Base-by-base conservation (phyloP, 1,284 basidiomycete species). In the Cutaneotrichosporon dermatis region DNA sequence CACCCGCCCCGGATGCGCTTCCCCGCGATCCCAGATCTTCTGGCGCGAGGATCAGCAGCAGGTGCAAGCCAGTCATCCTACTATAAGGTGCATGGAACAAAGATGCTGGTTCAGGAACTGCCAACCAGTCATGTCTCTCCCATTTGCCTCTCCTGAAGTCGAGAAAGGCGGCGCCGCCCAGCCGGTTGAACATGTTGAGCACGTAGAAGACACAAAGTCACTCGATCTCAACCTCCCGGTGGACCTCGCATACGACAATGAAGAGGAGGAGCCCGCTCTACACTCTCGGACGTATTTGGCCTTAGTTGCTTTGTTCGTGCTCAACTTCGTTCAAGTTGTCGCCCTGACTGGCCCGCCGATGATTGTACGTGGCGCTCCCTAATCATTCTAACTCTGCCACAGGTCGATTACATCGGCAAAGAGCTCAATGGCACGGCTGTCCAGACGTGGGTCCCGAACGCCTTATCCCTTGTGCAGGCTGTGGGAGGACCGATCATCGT, bases 401-500 rank as follows among this genome's bases (percentile, higher is more conserved):
- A 60, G 59, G 52, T 61, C 8, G 45, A 51, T 13, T 61, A 42
- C 49, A 61, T 61, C 6, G 60, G 55, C 33, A 13, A 51, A 2
- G 55, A 54, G 33, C 36, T 57, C 3, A 34, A 42, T 8, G 60
- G 55, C 2, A 15, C 42, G 0, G 16, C 41, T 1, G 48, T n/a
- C 5, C 56, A 61, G 49, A 39, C 46, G 4, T 61, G 60, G 60
- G 40, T 61, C 1, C 56, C 60, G 1, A 61, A 55, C 39, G 48
- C 56, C 1, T 40, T 61, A 2, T 57, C 60, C 4, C 49, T 61
- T 9, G 37, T 61, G 2, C 60, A 61, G 16, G 60, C 60, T 4
- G 60, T 61, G 6, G 37, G 48, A 1, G 51, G 52, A 0, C 60
- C 60, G 0, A 33, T 58, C 3, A 42, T 61, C 13, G 59, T 61